A percentile compares a stretch with the other conserved stretches of the same genome.
phyloP scores from a whole-genome alignment of 148 eudicot genomes.

The Persicaria maculosa region DNA sequence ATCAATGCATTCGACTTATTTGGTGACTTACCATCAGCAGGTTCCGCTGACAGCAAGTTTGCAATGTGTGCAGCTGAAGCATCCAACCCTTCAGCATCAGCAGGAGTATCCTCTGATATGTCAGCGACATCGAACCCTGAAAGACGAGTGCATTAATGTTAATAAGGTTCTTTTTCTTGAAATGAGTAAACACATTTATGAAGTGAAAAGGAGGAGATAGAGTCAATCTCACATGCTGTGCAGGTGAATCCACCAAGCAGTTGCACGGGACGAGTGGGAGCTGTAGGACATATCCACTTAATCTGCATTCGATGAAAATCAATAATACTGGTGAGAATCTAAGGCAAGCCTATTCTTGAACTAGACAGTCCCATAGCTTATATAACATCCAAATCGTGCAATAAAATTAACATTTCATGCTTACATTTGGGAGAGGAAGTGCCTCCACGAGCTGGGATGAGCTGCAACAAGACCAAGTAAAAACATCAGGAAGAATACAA shows the following conservation, averaged over 20 bases:
- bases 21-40: conserved; percentile 59
- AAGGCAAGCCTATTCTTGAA: conserved; percentile 2
- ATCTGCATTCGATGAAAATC: conserved; percentile 38
- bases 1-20: neutral
- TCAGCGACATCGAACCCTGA: conserved; percentile 91
- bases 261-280: conserved; percentile 93
- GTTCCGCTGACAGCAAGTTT: conserved; percentile 86
- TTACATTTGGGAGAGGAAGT: conserved; percentile 96
- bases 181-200: neutral
- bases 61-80: conserved; percentile 87
- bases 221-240: conserved; percentile 72
- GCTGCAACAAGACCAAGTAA: conserved; percentile 45
- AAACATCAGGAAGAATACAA: conserved; percentile 10
- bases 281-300: conserved; percentile 98
- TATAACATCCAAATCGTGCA: neutral
- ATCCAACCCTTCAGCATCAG: conserved; percentile 90
- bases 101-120: conserved; percentile 77
- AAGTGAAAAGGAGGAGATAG: conserved; percentile 3
- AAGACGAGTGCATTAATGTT: neutral
- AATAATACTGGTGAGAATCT: neutral
- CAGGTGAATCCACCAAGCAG: conserved; percentile 91
- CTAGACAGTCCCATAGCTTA: neutral
- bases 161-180: neutral
- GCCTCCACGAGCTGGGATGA: conserved; percentile 74
- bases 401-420: conserved; percentile 7